These are phyloP conservation scores for Pseudocercospora musae DNA, from an alignment of 2,329 filamentous ascomycete genomes.

Conservation along the genomic window DNA sequence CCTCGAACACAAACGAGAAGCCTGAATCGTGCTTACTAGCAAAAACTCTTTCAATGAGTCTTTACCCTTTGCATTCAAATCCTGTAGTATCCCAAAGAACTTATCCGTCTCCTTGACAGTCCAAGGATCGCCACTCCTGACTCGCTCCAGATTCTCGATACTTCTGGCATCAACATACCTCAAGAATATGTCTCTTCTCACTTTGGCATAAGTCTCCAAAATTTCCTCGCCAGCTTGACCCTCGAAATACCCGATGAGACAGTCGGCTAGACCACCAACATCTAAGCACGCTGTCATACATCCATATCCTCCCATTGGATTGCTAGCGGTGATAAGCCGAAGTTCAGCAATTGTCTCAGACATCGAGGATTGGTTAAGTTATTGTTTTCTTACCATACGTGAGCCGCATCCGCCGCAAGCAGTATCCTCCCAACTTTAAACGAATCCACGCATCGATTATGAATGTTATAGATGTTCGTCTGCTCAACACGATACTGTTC, in stretches of 20 bases:
- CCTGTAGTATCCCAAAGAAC: slow-evolving; percentile 25
- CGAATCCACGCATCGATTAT: slow-evolving; percentile 37
- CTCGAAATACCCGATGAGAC: slow-evolving; percentile 24
- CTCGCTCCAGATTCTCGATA: slow-evolving; percentile 26
- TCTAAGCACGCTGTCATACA: slow-evolving; percentile 28
- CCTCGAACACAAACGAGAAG: not conserved
- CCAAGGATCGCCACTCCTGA: slow-evolving; percentile 24
- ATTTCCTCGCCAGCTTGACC: slow-evolving; percentile 27
- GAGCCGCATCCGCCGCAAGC: slow-evolving; percentile 41
- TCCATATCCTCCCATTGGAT: slow-evolving; percentile 26
- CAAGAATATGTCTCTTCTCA: slow-evolving; percentile 36
- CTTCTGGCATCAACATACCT: slow-evolving; percentile 34
- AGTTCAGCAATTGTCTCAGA: not conserved
- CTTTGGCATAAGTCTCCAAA: slow-evolving; percentile 36
- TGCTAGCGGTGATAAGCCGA: not conserved
- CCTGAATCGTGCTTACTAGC: slow-evolving; percentile 13
- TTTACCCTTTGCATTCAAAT: slow-evolving; percentile 22
- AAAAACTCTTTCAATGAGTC: slow-evolving; percentile 25
- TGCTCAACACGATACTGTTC: slow-evolving; percentile 35
- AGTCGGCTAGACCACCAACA: slow-evolving; percentile 27
- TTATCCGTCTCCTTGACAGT: slow-evolving; percentile 27
- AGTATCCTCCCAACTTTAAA: slow-evolving; percentile 36
- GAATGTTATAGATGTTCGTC: slow-evolving; percentile 42
- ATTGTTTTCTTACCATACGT: slow-evolving; percentile 22
- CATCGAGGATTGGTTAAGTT: not conserved